Conservation (phyloP, 352 stramenopile genomes). For the Salisapilia sapeloensis region DNA sequence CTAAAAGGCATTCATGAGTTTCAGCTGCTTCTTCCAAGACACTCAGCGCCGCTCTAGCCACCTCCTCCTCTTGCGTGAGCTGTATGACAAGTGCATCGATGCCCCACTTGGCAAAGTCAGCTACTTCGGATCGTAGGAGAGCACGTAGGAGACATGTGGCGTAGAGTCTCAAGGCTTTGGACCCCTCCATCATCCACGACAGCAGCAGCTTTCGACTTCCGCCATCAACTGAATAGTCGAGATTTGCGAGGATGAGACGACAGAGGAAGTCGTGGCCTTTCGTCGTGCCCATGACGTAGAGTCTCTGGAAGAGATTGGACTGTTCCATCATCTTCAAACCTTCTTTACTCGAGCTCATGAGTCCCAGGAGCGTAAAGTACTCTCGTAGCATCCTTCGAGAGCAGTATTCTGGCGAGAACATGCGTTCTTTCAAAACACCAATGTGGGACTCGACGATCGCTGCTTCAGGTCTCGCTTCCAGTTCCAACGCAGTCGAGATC, state of each 20-base stretch:
- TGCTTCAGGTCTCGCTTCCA: constrained; percentile 70
- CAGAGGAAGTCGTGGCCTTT: constrained; percentile 83
- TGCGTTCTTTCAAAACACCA: constrained; percentile 66
- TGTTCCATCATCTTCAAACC: constrained; percentile 84
- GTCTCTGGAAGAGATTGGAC: constrained; percentile 74
- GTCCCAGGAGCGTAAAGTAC: constrained; percentile 75
- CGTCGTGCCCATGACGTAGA: constrained; percentile 76
- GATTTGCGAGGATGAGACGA: constrained; percentile 70
- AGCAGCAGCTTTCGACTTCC: constrained; percentile 75
- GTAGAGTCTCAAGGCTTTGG: constrained; percentile 69
- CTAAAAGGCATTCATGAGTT: constrained; percentile 60
- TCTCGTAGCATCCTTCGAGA: constrained; percentile 77
- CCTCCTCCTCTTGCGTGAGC: constrained; percentile 69
- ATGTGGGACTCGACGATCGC: constrained; percentile 82
- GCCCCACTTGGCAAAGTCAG: constrained; percentile 78
- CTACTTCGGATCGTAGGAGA: constrained; percentile 67
- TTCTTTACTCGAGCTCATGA: constrained; percentile 83
- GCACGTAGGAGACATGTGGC: constrained; percentile 70
- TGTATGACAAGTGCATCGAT: constrained; percentile 76
- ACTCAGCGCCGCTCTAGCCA: constrained; percentile 73
- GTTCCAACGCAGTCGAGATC: constrained; percentile 67
- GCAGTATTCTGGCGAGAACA: constrained; percentile 80
- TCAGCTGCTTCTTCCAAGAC: constrained; percentile 77
- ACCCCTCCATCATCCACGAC: constrained; percentile 78
- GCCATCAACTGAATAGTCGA: constrained; percentile 79